Evolutionary conservation across 768 basidiomycete species (phyloP).

Genomic region (Tylopilus cervinicoccineus): DNA sequence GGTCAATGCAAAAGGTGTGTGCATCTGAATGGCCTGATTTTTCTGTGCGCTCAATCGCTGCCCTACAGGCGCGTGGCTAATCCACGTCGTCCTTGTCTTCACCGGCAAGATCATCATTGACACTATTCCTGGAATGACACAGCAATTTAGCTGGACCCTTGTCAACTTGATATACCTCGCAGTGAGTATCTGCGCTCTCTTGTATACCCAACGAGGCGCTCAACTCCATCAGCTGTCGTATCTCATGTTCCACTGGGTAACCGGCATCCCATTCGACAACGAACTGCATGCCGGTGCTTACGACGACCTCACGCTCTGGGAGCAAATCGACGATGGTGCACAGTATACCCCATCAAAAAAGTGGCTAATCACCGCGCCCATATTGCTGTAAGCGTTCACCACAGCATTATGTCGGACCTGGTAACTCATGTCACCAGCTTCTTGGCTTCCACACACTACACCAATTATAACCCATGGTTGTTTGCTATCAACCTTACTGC

Average conservation of each 20-base stretch:
- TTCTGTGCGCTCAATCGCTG: slow-evolving; percentile 1
- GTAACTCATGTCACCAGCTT: slow-evolving; percentile 51
- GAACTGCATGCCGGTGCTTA: slow-evolving; percentile 89
- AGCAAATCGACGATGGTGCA: slow-evolving; percentile 98
- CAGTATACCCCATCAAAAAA: slow-evolving; percentile 99
- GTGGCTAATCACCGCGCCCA: slow-evolving; percentile 88
- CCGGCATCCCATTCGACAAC: slow-evolving; percentile 92
- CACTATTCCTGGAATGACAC: slow-evolving; percentile 90
- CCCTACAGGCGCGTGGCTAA: slow-evolving; percentile 88
- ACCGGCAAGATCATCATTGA: slow-evolving; percentile 91
- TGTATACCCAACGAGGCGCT: slow-evolving; percentile 1
- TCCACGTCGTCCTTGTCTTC: slow-evolving; percentile 91
- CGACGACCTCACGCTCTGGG: slow-evolving; percentile 97
- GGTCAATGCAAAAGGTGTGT: slow-evolving; percentile 86
- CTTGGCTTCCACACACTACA: slow-evolving; percentile 96
- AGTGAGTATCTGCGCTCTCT: slow-evolving; percentile 43
- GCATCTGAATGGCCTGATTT: slow-evolving; percentile 5
- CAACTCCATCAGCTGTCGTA: slow-evolving; percentile 69
- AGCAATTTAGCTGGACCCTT: slow-evolving; percentile 92
- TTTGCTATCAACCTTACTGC: slow-evolving; percentile 90
- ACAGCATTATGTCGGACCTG: not conserved
- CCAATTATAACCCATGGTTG: slow-evolving; percentile 90
- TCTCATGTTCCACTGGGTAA: slow-evolving; percentile 98
- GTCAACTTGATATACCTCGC: slow-evolving; percentile 89
- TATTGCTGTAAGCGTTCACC: slow-evolving; percentile 65